Percentiles rank a stretch among this genome's conserved stretches.
These are phyloP conservation scores for Chaetomium sp. DNA, from an alignment of 2,329 filamentous ascomycete species.

Conservation along the genomic window DNA sequence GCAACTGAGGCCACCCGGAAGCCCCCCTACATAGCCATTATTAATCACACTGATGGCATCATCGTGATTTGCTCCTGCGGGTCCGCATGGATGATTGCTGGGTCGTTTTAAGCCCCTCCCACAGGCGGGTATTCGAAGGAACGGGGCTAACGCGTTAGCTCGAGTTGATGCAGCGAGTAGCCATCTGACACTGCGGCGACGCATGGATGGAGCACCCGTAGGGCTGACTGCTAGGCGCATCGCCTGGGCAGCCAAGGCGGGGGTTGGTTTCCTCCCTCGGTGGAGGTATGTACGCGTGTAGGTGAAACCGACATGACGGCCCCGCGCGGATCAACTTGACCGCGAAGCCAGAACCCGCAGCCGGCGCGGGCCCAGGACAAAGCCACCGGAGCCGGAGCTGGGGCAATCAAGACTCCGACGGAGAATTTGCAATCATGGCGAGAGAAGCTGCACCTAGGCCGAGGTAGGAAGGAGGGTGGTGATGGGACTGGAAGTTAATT, in stretches of 20 bases:
- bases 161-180: neutral
- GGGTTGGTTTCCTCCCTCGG: neutral
- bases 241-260: no score
- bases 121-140: neutral
- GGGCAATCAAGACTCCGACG: neutral
- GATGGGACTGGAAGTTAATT: neutral
- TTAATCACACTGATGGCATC: neutral
- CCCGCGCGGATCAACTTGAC: neutral
- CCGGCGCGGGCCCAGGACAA: neutral
- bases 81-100: neutral
- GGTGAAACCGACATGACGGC: neutral
- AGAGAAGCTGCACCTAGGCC: neutral
- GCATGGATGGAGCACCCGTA: neutral
- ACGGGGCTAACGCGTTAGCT: neutral
- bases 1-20: neutral
- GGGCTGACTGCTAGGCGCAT: neutral
- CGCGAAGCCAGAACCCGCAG: neutral
- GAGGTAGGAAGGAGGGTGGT: neutral
- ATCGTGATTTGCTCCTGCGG: neutral
- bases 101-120: neutral
- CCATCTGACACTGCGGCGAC: neutral
- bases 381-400: neutral
- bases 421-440: neutral
- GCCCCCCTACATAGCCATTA: neutral
- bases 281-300: neutral